phyloP scores from a whole-genome alignment of 2,329 filamentous ascomycete genomes.

The Sporothrix euskadiensis region DNA sequence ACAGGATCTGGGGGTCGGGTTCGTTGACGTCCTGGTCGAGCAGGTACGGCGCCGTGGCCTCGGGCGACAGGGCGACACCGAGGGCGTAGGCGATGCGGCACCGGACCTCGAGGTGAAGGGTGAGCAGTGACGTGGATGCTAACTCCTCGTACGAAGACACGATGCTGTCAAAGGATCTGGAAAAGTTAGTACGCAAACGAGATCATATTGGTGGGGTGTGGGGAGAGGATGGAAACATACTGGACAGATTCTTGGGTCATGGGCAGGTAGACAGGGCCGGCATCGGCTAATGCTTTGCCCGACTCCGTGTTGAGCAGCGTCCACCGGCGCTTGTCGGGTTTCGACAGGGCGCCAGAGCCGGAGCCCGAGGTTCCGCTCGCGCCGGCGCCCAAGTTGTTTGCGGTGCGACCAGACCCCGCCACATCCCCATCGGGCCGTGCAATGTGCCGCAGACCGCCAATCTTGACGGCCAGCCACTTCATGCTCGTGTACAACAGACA shows the following conservation, averaged over 20 bases:
- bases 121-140: slow-evolving; percentile 74
- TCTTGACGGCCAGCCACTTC: slow-evolving; percentile 91
- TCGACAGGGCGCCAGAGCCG: slow-evolving; percentile 46
- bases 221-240: slow-evolving; percentile 45
- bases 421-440: slow-evolving; percentile 64
- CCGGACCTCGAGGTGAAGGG: slow-evolving; percentile 84
- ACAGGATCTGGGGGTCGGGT: slow-evolving; percentile 77
- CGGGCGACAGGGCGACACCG: slow-evolving; percentile 60
- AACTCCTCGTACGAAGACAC: slow-evolving; percentile 80
- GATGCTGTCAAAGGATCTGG: slow-evolving; percentile 80
- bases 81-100: slow-evolving; percentile 83
- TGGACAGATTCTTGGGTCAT: slow-evolving; percentile 81
- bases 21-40: slow-evolving; percentile 73
- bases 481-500: slow-evolving; percentile 95
- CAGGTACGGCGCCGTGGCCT: slow-evolving; percentile 58
- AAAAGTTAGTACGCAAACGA: not conserved
- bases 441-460: slow-evolving; percentile 78
- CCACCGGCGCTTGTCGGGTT: slow-evolving; percentile 71
- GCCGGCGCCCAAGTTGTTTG: not conserved
- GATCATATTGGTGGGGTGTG: not conserved
- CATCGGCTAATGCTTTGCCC: slow-evolving; percentile 58
- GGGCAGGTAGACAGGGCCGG: slow-evolving; percentile 75
- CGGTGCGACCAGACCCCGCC: slow-evolving; percentile 47
- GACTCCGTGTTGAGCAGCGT: slow-evolving; percentile 69
- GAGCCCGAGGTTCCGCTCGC: not conserved